Percentiles rank a stretch among this genome's conserved stretches.
Evolutionary conservation across 495 filamentous ascomycete species (phyloP).

Genomic region (Gamarada debralockiae): DNA sequence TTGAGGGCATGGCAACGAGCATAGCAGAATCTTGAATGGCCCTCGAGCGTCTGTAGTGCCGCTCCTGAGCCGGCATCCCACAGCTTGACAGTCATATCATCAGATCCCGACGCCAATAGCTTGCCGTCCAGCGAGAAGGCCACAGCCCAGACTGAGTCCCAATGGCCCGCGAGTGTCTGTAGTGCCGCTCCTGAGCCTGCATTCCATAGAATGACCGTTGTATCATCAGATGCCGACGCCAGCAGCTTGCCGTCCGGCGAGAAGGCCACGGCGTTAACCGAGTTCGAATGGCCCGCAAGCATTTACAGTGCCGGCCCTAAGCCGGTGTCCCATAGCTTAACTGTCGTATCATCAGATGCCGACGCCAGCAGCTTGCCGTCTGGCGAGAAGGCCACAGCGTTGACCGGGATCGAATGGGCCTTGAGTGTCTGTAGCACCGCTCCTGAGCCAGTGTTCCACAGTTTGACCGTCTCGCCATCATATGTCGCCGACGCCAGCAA

Average conservation of each 20-base stretch:
- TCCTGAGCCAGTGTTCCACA: constrained; percentile 61
- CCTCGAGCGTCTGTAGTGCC: constrained; percentile 2
- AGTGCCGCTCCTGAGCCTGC: neutral
- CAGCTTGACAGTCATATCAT: constrained; percentile 79
- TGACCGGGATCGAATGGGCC: neutral
- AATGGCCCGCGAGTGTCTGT: constrained; percentile 27
- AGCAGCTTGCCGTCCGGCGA: constrained; percentile 56
- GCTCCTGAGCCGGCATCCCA: constrained; percentile 57
- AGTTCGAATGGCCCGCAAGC: neutral
- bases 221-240: constrained; percentile 49
- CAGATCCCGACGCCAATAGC: constrained; percentile 80
- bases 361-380: constrained; percentile 88
- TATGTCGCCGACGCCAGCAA: constrained; percentile 83
- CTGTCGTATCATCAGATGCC: constrained; percentile 32
- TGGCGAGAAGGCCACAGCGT: constrained; percentile 82
- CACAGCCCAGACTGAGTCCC: constrained; percentile 28
- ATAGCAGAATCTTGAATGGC: too few species aligned
- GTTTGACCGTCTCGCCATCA: constrained; percentile 74
- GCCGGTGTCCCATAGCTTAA: constrained; percentile 58
- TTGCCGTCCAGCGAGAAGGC: constrained; percentile 52
- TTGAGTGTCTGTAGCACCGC: neutral
- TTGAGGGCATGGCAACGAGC: too few species aligned
- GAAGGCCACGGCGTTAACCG: too few species aligned
- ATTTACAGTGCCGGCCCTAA: too few species aligned
- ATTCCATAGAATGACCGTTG: constrained; percentile 1